Base-by-base conservation (phyloP, 495 filamentous ascomycete genomes). In the Ramalina intermedia region DNA sequence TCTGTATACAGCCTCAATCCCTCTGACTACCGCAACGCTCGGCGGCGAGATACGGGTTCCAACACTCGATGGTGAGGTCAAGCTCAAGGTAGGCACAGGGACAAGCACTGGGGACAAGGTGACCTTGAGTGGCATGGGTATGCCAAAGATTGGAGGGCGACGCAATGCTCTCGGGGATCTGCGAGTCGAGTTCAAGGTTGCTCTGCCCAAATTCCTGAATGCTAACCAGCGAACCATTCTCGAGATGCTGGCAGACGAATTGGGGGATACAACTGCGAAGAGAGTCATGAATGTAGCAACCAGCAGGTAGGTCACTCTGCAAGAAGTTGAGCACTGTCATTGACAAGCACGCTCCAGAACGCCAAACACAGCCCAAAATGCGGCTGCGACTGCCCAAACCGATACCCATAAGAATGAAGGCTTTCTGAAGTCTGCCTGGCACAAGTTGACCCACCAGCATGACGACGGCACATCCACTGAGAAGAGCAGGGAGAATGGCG, bases 191-290 rank as follows among this genome's bases (percentile, higher is more conserved):
- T 96, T 93, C 71, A 90, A 87, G 68, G 85, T 98, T 13, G 63
- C 75, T 26, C 94, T 96, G 86, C 91, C 91, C 12, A 96, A 93
- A 65, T 93, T 87, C 58, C 69, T 98, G 57, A 86, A 78, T 20
- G 69, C 77, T 18, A 95, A 91, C 64, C 90, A 96, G 68, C 75
- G 93, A 35, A 87, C 82, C 1, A 82, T 98, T 27, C 61, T 96
- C 50, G 91, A 98, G 66, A 87, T 96, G 71, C 75, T 98, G 40
- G 91, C 91, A 26, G 88, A 98, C 56, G 91, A 98, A 69, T 78
- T 96, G 72, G 77, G 75, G 12, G 91, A 98, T 61, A 83, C 87
- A 65, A 85, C 76, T 16, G 91, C 91, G n/a, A 87, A 82, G 62
- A 75, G 93, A 39, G 77, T 91, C 38, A 96, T 96, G 88, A 86